phyloP scores from a whole-genome alignment of 345 rosid species.

The Luvunga scandens region DNA sequence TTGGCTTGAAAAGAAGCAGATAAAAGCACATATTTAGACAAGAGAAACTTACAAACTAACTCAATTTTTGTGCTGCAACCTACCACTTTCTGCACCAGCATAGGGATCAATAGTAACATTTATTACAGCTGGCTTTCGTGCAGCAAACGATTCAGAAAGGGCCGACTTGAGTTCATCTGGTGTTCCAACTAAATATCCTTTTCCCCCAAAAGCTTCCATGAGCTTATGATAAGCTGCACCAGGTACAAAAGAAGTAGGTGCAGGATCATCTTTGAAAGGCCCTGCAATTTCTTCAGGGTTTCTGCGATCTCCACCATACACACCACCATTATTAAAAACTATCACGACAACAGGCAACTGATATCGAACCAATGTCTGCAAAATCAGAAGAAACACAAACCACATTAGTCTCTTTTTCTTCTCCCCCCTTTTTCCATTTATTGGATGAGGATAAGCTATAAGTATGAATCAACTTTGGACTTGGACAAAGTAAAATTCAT shows the following conservation, averaged over 20 bases:
- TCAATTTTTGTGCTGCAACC: constrained; percentile 94
- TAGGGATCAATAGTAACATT: constrained; percentile 80
- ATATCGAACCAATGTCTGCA: constrained; percentile 92
- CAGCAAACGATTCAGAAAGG: constrained; percentile 69
- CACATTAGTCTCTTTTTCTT: no score
- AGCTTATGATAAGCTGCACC: constrained; percentile 77
- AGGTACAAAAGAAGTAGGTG: constrained; percentile 95
- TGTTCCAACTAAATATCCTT: constrained; percentile 82
- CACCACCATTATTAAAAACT: constrained; percentile 98
- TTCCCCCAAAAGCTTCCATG: constrained; percentile 92
- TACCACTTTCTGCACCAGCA: constrained; percentile 97
- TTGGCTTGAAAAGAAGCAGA: not conserved
- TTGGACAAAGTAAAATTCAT: no score
- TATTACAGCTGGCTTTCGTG: constrained; percentile 77
- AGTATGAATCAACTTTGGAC: no score
- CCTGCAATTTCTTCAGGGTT: constrained; percentile 77
- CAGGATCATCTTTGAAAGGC: constrained; percentile 87
- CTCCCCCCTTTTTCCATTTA: no score
- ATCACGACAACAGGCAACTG: constrained; percentile 86
- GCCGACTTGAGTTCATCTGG: constrained; percentile 79
- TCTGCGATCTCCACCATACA: constrained; percentile 95
- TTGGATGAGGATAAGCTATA: no score
- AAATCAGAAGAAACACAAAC: constrained; percentile 8
- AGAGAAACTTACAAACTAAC: constrained; percentile 4
- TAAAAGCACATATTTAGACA: not conserved